Evolutionary conservation across 768 basidiomycete species (phyloP).

Genomic region (Multifurca ochricompacta): DNA sequence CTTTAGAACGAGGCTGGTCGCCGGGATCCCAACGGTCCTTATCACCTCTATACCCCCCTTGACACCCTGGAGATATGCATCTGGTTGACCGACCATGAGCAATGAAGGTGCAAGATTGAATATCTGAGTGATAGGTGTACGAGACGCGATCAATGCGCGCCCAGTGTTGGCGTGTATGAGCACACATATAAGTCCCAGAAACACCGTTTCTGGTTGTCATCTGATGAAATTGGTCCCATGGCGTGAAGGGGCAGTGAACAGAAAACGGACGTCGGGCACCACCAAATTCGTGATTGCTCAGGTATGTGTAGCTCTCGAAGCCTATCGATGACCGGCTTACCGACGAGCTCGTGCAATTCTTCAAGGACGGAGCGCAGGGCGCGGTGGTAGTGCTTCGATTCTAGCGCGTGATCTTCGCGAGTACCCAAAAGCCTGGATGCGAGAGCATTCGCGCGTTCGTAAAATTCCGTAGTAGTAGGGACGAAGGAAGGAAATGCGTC

Average conservation of each 20-base stretch:
- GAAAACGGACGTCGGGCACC: slow-evolving; percentile 15
- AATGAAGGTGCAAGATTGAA: not conserved
- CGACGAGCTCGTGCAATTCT: slow-evolving; percentile 5
- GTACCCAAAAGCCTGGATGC: not conserved
- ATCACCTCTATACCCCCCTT: not conserved
- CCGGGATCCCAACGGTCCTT: not conserved
- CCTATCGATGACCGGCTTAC: not conserved
- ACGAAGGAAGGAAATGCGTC: not conserved
- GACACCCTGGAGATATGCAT: not conserved
- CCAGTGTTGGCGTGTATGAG: slow-evolving; percentile 16
- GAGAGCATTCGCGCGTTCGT: not conserved
- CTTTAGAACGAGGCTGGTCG: not conserved
- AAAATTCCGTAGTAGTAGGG: not conserved
- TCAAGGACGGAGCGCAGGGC: not conserved
- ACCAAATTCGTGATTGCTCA: slow-evolving; percentile 5
- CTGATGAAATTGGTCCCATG: not conserved
- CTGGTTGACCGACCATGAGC: slow-evolving; percentile 3
- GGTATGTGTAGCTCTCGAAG: not conserved
- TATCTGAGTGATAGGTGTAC: not conserved
- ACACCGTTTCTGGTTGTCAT: not conserved
- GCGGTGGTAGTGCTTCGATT: not conserved
- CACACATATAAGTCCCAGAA: slow-evolving; percentile 9
- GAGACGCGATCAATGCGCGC: slow-evolving; percentile 12
- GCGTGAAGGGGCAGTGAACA: slow-evolving; percentile 17
- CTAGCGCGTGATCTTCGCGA: not conserved